Conservation (phyloP, 129 eudicot genomes). For the Rutidosis leptorrhynchoides region DNA sequence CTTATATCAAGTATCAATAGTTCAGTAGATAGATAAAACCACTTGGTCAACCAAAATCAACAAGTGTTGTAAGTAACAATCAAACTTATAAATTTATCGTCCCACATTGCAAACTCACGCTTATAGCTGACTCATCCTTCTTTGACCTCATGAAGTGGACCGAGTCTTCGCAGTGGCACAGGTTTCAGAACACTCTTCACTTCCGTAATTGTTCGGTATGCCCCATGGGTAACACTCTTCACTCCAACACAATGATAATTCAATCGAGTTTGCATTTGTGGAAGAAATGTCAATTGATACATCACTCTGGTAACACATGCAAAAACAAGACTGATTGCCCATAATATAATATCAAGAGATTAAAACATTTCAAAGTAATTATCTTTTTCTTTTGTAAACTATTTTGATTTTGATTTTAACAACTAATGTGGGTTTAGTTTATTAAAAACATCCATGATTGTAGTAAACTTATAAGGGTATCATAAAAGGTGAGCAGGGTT, state of each 20-base stretch:
- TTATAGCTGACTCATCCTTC: not conserved
- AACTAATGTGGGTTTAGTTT: not conserved
- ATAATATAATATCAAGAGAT: slow-evolving; percentile 6
- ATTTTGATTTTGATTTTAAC: too few species aligned
- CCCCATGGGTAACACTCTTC: not conserved
- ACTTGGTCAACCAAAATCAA: not conserved
- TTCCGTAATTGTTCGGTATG: not conserved
- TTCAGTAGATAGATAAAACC: not conserved
- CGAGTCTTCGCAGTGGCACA: not conserved
- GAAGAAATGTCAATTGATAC: not conserved
- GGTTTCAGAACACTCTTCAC: slow-evolving; percentile 1
- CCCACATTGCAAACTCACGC: not conserved
- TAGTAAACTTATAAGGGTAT: not conserved
- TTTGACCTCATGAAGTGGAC: not conserved
- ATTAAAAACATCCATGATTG: not conserved
- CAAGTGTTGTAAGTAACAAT: not conserved
- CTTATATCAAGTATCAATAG: not conserved
- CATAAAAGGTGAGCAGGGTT: not conserved
- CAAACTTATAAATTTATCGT: not conserved
- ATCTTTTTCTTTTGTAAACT: not conserved
- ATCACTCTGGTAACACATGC: slow-evolving; percentile 15
- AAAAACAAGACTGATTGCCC: slow-evolving; percentile 2
- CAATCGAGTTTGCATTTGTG: not conserved
- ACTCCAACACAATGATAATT: slow-evolving; percentile 17
- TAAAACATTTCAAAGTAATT: not conserved